Base-by-base conservation (phyloP, 1,284 basidiomycete species). In the Pulveroboletus sp. region DNA sequence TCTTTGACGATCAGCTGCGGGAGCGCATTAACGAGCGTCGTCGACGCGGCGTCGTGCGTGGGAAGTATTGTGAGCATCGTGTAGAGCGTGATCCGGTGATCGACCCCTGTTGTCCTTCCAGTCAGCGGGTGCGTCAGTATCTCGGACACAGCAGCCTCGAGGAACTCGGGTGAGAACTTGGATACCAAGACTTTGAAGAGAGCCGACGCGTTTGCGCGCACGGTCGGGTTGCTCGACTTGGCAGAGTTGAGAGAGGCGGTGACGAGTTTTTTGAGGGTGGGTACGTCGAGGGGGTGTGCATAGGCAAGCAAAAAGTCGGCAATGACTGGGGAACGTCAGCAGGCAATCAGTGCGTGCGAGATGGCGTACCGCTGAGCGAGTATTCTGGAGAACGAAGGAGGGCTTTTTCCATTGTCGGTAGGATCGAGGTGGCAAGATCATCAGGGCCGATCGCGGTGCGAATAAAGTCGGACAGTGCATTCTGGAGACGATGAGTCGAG, bases 41-140 rank as follows among this genome's bases (percentile, higher is more conserved):
- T 53, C 1, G 92, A 92, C 2, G 83, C 76, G 1, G 67, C 64
- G 3, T 74, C 62, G 4, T 83, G 81, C 2, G 87, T 79, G 2
- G 77, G 73, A 5, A 96, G 62, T 35, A 69, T 73, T 4, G 79
- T 73, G 3, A 94, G 78, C 84, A 97, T 92, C 10, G 82, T 81
- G 73, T 92, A 94, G 12, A 98, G 76, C 0, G 87, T 79, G 8
- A 86, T 73, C n/a, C 94, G 87, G 69, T 98, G 93, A 58, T 96
- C 94, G 4, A 91, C 82, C 3, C 92, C 92, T 0, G 87, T 77
- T 0, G 92, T 92, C 77, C 96, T 98, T 31, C 92, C 89, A 0
- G 85, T 74, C 67, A 90, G 88, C 6, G 92, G 89, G 0, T 93
- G 79, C 17, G 77, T 75, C 15, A 94, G 76, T 2, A 95, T 73